Conservation (phyloP, 139 green algal species). For the Micractinium sp. region DNA sequence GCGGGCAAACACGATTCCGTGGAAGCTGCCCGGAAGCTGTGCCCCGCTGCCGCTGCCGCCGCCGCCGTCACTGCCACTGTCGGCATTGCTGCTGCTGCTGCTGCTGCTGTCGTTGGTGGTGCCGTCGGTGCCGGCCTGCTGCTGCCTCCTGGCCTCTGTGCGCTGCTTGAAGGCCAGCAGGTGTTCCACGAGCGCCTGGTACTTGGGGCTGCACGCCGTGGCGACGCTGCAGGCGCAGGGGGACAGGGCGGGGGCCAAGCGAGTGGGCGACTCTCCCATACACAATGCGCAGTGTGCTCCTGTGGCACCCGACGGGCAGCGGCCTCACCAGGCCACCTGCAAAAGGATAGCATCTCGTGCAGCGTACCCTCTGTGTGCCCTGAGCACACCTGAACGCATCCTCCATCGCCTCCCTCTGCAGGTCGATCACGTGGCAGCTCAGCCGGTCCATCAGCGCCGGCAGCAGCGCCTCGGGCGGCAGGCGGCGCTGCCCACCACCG, state of each 20-base stretch:
- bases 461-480: neutral
- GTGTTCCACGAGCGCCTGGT: neutral
- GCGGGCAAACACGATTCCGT: neutral
- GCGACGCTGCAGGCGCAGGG: neutral
- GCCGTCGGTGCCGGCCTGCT: neutral
- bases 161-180: neutral
- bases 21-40: neutral
- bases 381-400: neutral
- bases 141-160: neutral
- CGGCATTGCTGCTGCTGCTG: neutral
- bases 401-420: neutral
- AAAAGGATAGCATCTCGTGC: no score
- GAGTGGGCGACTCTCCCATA: no score
- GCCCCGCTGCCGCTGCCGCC: neutral
- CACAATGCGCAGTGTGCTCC: no score
- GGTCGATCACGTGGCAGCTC: neutral
- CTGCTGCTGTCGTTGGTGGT: neutral
- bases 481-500: no score
- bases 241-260: no score
- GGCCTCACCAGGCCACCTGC: no score
- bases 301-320: no score
- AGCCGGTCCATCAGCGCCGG: neutral
- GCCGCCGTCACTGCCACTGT: neutral
- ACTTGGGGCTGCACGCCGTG: conserved; percentile 10
- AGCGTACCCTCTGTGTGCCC: no score